Evolutionary conservation across 108 stramenopile species (phyloP), one percentile per base, ranked within the genome.

Genomic region (Parietichytrium sp.): DNA sequence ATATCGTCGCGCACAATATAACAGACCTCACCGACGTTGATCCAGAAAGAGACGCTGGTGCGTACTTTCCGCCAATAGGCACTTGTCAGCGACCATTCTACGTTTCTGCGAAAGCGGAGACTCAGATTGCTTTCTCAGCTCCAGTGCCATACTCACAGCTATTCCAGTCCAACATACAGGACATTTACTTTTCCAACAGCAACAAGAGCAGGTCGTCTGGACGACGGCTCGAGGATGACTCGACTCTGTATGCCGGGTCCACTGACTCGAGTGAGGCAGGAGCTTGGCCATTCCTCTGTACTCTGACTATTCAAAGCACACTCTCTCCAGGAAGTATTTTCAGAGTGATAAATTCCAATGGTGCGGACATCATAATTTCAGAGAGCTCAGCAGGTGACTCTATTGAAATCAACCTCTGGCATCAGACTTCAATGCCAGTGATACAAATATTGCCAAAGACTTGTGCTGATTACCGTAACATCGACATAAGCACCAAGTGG

Each of bases 231-330:
- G 15, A 72, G 33, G 20, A 45, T 20, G 20, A 15, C 42, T 45
- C 38, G 0, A 42, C 61, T 1, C 38, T 2, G 1, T 72, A 72
- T 20, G 38, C 33, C 6, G 33, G 33, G 10, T 23, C 20, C 42
- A 1, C 45, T 12, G 3, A 31, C 0, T 13, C 20, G 15, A 25
- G 10, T 23, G 42, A 72, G 10, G 42, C 10, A 10, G 33, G 25
- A 23, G 13, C 15, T 1, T 72, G 61, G 61, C 61, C 61, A 10
- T 72, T 23, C 61, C 61, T 72, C 45, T 72, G 61, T 25, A 72
- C 36, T 20, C 61, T 72, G 10, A 72, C 61, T n/a, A 42, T 72
- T 15, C 6, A 7, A 15, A 53, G 52, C 52, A 29, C 15, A 27
- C 52, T 53, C 52, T 8, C 12, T 13, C 20, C 52, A 13, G 52